Evolutionary conservation across 257 asterid genomes (phyloP).

Genomic region (Lycium ferocissimum): DNA sequence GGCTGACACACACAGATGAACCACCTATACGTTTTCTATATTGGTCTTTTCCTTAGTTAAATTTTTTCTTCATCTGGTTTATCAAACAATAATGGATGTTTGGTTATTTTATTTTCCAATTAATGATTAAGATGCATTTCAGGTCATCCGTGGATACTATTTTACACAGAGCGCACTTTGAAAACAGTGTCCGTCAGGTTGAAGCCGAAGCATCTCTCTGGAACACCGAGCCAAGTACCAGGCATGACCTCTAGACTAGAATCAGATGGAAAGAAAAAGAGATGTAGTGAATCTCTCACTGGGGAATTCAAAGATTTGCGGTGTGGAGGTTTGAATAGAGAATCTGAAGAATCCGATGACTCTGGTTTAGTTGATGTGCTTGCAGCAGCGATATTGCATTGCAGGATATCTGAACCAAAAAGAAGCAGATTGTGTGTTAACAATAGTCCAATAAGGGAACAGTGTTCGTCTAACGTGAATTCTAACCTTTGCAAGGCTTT

Average conservation of each 20-base stretch:
- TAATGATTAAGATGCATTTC: slow-evolving; percentile 28
- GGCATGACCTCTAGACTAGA: slow-evolving; percentile 36
- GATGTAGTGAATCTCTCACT: background rate
- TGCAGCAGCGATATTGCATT: slow-evolving; percentile 52
- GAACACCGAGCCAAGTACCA: slow-evolving; percentile 32
- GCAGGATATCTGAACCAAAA: slow-evolving; percentile 55
- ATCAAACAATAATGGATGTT: background rate
- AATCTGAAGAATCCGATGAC: slow-evolving; percentile 47
- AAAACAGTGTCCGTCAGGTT: slow-evolving; percentile 41
- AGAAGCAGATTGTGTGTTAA: slow-evolving; percentile 52
- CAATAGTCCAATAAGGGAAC: slow-evolving; percentile 54
- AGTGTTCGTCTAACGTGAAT: slow-evolving; percentile 57
- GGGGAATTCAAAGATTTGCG: slow-evolving; percentile 26
- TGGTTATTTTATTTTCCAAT: background rate
- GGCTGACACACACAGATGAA: background rate
- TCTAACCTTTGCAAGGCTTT: slow-evolving; percentile 60
- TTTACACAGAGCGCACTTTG: slow-evolving; percentile 50
- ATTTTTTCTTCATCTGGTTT: background rate
- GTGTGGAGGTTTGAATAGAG: slow-evolving; percentile 28
- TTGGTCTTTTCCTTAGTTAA: background rate
- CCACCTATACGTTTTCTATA: background rate
- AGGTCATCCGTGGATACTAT: slow-evolving; percentile 62
- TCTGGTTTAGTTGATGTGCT: slow-evolving; percentile 53
- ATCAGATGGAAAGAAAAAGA: slow-evolving; percentile 28
- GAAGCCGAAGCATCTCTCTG: slow-evolving; percentile 43